Evolutionary conservation across 148 eudicot genomes (phyloP), one percentile per base, ranked within the genome.

Genomic region (Rhododendron vialii): DNA sequence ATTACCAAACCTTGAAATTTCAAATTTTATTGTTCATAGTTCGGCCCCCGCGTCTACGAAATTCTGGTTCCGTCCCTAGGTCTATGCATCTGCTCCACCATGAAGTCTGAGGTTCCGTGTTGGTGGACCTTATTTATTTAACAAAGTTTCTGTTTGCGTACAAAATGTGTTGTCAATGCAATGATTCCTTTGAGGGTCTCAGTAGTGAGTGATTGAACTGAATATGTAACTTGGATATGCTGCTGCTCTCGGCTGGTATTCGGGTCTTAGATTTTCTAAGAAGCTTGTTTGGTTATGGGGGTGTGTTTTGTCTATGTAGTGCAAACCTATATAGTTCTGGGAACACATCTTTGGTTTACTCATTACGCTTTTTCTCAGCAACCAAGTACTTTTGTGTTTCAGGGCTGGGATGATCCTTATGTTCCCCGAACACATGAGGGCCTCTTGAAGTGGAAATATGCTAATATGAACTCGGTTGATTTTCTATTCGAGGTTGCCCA

Each of bases 321-420:
- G 82, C 82, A 48, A 48, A 26, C 61, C 20, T 15, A 50, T 80
- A 48, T 78, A 45, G 82, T 78, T 47, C 35, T 47, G 35, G 17
- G 30, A 24, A n/a, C 57, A 78, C 35, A 78, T 78, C 57, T 78
- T 47, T 78, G 26, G 30, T 50, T 47, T 78, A 50, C 59, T 78
- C 12, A 15, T 50, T 48, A 28, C 5, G 26, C 57, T 26, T 80
- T 30, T 50, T 51, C 24, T 50, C 9, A 9, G 17, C 82, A 47
- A 33, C 38, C 30, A 11, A 12, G 30, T 69, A 13, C 17, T 18
- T 38, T 83, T 83, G 6, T 88, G n/a, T 84, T 71, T 14, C 91
- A 98, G 99, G 98, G 98, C 38, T 98, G 99, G 99, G 99, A 95
- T 88, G 99, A 98, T 92, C 96, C 99, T 75, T 98, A 98, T 74